These are phyloP conservation scores for Ammopiptanthus mongolicus DNA, from an alignment of 306 rosid species.

Conservation along the genomic window DNA sequence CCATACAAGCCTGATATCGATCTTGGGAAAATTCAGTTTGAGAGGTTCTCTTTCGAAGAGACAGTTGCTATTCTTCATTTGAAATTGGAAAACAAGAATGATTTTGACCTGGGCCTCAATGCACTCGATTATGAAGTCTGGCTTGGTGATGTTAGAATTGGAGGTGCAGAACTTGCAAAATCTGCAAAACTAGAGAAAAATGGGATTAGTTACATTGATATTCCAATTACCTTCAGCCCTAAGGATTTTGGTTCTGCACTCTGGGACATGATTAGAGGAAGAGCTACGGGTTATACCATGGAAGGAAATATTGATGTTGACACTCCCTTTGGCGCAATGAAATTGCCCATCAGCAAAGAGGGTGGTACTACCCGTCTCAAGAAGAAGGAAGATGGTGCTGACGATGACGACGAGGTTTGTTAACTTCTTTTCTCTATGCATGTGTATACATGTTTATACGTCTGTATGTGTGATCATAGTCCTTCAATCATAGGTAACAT, in stretches of 20 bases:
- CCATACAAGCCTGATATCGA: constrained; percentile 95
- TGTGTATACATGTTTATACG: not conserved
- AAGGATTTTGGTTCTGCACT: constrained; percentile 92
- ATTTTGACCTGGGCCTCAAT: constrained; percentile 82
- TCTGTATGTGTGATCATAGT: not conserved
- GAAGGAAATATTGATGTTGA: constrained; percentile 78
- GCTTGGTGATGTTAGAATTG: constrained; percentile 76
- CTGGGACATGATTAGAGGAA: constrained; percentile 99
- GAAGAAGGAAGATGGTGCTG: constrained; percentile 73
- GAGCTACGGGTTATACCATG: constrained; percentile 73
- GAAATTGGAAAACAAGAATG: constrained; percentile 92
- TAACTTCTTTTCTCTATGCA: not conserved
- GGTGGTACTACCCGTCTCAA: constrained; percentile 91
- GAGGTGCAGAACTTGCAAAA: constrained; percentile 60
- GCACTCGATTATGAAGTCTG: constrained; percentile 78
- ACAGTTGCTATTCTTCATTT: constrained; percentile 78
- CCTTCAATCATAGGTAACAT: not conserved
- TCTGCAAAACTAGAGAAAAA: constrained; percentile 61
- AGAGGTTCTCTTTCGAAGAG: constrained; percentile 81
- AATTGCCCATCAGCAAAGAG: constrained; percentile 81
- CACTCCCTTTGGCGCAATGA: constrained; percentile 92
- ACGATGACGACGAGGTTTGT: constrained; percentile 64
- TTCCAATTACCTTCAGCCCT: constrained; percentile 87
- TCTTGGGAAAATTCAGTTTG: constrained; percentile 70
- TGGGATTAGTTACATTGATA: constrained; percentile 50